A percentile compares a stretch with the other conserved stretches of the same genome.
phyloP scores from a whole-genome alignment of 768 basidiomycete species.

The Xerocomellus dryophilus region DNA sequence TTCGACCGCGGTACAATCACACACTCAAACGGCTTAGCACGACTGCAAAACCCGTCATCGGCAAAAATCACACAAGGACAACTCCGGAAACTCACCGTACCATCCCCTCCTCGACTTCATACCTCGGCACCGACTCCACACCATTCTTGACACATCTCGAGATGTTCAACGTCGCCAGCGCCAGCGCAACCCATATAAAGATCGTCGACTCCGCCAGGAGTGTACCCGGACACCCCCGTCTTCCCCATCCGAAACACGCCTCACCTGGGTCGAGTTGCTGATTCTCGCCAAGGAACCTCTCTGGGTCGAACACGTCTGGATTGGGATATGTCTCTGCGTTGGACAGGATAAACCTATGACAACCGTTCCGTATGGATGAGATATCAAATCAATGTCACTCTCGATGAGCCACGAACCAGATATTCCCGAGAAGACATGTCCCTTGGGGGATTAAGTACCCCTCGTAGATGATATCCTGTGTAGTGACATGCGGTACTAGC shows the following conservation, averaged over 20 bases:
- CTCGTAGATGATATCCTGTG: slow-evolving; percentile 16
- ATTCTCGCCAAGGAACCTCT: slow-evolving; percentile 7
- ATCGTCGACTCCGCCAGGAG: slow-evolving; percentile 5
- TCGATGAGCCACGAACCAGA: slow-evolving; percentile 7
- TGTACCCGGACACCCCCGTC: slow-evolving; percentile 6
- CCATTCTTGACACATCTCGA: slow-evolving; percentile 1
- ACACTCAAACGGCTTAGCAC: slow-evolving; percentile 11
- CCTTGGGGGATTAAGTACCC: slow-evolving; percentile 25
- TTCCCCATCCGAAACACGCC: slow-evolving; percentile 15
- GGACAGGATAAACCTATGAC: slow-evolving; percentile 1
- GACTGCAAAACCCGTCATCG: neutral
- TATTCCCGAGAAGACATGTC: neutral
- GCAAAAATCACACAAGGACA: too few relatives aligned
- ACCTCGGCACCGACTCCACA: neutral
- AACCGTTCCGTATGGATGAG: neutral
- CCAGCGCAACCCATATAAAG: slow-evolving; percentile 4
- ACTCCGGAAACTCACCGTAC: neutral
- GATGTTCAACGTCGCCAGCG: slow-evolving; percentile 9
- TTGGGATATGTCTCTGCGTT: slow-evolving; percentile 2
- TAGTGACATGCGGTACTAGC: slow-evolving; percentile 2
- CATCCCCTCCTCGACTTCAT: neutral
- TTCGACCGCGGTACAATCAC: neutral
- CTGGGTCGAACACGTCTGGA: slow-evolving; percentile 5
- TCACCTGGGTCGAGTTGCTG: slow-evolving; percentile 5
- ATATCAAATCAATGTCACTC: neutral